A percentile compares a stretch with the other conserved stretches of the same genome.
Conservation (phyloP, 805 yeast genomes). For the Kodamaea jinghongensis region DNA sequence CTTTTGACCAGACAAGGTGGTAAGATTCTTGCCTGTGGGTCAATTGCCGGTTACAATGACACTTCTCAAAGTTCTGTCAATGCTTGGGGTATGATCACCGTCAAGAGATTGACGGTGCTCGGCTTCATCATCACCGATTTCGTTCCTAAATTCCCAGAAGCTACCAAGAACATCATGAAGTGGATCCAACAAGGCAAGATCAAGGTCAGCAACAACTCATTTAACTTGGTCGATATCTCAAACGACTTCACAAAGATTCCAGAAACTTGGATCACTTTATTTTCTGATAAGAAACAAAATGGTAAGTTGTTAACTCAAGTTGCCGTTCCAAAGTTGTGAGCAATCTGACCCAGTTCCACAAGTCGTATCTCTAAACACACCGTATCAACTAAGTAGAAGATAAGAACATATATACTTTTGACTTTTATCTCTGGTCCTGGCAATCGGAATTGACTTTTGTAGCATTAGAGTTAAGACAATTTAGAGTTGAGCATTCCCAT, state of each 20-base stretch:
- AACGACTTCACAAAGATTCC: slow-evolving; percentile 45
- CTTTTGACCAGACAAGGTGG: slow-evolving; percentile 38
- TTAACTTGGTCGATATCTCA: slow-evolving; percentile 16
- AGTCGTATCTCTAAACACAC: no score
- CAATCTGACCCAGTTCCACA: no score
- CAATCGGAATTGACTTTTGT: no score
- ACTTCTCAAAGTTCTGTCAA: slow-evolving; percentile 31
- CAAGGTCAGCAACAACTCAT: slow-evolving; percentile 21
- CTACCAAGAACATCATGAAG: slow-evolving; percentile 29
- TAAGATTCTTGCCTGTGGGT: slow-evolving; percentile 58
- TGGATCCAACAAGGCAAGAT: slow-evolving; percentile 43
- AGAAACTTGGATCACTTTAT: slow-evolving; percentile 45
- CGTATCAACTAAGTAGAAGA: no score
- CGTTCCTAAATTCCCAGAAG: slow-evolving; percentile 34
- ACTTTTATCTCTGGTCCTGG: no score
- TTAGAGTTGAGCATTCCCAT: no score
- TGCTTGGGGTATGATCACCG: slow-evolving; percentile 44
- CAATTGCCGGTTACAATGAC: slow-evolving; percentile 58
- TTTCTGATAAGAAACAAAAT: slow-evolving; percentile 40
- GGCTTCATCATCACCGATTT: slow-evolving; percentile 56
- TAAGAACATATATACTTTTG: no score
- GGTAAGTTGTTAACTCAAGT: slow-evolving; percentile 54
- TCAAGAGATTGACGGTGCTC: slow-evolving; percentile 48
- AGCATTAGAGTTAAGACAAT: no score
- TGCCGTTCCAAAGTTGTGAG: slow-evolving; percentile 6